Evolutionary conservation across 495 filamentous ascomycete genomes (phyloP).

Genomic region (Aspergillus nidulans): DNA sequence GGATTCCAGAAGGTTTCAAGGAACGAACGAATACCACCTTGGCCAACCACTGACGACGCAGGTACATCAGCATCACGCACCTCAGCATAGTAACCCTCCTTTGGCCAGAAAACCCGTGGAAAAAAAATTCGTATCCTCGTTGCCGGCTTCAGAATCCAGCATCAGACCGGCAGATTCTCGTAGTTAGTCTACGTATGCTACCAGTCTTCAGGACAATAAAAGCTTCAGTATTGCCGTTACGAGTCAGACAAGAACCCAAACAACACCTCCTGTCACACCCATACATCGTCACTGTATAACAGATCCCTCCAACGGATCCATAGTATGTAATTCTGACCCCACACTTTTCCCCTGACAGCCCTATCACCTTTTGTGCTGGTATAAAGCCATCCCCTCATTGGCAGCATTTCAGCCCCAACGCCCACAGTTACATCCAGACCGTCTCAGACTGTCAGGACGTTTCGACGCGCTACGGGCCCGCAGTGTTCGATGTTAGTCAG

Average conservation of each 20-base stretch:
- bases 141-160: no score
- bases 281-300: slow-evolving; percentile 24
- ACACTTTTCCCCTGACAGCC: neutral
- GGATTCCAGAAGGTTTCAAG: neutral
- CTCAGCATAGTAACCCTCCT: neutral
- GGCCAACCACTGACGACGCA: slow-evolving; percentile 1
- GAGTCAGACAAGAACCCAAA: neutral
- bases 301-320: neutral
- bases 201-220: neutral
- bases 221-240: neutral
- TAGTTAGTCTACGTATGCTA: neutral
- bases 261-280: slow-evolving; percentile 1
- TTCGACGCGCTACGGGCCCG: neutral
- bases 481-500: neutral
- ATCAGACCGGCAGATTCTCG: no score
- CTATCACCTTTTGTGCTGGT: slow-evolving; percentile 11
- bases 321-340: neutral
- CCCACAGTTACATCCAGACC: neutral
- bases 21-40: neutral
- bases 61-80: slow-evolving; percentile 1
- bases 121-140: no score
- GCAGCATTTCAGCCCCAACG: neutral
- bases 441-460: neutral
- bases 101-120: neutral
- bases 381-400: neutral